Conservation (phyloP, 208 protist genomes). For the Acanthamoeba castellanii region DNA sequence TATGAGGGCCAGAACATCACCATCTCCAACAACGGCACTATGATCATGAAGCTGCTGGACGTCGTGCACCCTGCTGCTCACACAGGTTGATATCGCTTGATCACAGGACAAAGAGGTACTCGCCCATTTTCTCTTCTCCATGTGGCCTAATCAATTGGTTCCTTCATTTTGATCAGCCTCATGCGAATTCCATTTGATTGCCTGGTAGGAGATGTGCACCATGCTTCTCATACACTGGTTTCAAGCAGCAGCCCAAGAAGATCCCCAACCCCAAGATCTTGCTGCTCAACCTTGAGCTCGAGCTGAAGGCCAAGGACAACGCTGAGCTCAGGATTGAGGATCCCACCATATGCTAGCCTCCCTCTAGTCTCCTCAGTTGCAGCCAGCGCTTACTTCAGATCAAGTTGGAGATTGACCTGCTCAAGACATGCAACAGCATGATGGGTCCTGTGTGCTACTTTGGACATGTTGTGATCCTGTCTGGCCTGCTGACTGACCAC, state of each 20-base stretch:
- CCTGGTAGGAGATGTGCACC: slow-evolving; percentile 99
- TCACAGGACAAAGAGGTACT: slow-evolving; percentile 90
- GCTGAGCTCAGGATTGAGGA: slow-evolving; percentile 99
- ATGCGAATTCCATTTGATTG: slow-evolving; percentile 77
- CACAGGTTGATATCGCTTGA: slow-evolving; percentile 99
- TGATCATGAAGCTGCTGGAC: slow-evolving; percentile 99
- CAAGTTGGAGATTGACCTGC: background rate
- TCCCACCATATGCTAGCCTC: slow-evolving; percentile 87
- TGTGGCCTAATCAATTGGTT: background rate
- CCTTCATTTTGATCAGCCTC: background rate
- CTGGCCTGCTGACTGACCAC: background rate
- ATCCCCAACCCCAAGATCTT: slow-evolving; percentile 99
- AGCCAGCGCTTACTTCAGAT: background rate
- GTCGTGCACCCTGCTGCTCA: slow-evolving; percentile 99
- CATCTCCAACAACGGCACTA: slow-evolving; percentile 99
- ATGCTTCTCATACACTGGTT: slow-evolving; percentile 99
- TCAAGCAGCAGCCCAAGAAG: slow-evolving; percentile 99
- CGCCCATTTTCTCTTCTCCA: background rate
- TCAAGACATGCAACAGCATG: slow-evolving; percentile 7
- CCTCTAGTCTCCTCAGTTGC: background rate
- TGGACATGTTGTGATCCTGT: background rate
- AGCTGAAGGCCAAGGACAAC: slow-evolving; percentile 99
- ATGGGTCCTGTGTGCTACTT: slow-evolving; percentile 33
- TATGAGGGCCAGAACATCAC: slow-evolving; percentile 90
- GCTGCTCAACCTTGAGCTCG: slow-evolving; percentile 99